Percentiles rank a stretch among this genome's conserved stretches.
Evolutionary conservation across 306 rosid genomes (phyloP).

Genomic region (Comarum palustre): DNA sequence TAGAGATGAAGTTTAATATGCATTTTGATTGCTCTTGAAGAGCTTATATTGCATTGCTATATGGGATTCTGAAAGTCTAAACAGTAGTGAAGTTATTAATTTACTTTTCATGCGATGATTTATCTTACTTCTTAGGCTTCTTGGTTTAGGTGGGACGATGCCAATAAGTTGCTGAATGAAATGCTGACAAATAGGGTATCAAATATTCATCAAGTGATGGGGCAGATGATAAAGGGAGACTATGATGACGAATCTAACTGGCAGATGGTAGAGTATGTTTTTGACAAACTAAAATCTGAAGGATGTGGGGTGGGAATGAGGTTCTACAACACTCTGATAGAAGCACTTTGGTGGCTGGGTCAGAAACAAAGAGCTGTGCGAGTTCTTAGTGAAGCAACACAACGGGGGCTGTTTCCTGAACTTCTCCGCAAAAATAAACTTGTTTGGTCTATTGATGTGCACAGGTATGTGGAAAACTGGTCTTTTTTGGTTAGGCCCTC

Average conservation of each 20-base stretch:
- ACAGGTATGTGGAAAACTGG: constrained; percentile 53
- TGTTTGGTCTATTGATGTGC: constrained; percentile 83
- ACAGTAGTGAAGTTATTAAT: neutral
- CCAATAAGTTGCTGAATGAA: constrained; percentile 67
- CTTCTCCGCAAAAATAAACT: constrained; percentile 73
- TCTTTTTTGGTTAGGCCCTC: constrained; percentile 18
- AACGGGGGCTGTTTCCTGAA: constrained; percentile 87
- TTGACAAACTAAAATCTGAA: constrained; percentile 85
- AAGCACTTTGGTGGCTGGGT: constrained; percentile 93
- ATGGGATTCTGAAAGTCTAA: constrained; percentile 3
- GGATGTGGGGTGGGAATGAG: constrained; percentile 81
- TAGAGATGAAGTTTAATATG: neutral
- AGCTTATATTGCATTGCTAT: neutral
- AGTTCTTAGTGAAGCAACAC: constrained; percentile 86
- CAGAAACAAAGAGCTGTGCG: constrained; percentile 92
- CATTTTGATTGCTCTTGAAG: neutral
- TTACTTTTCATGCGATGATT: neutral
- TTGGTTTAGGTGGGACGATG: constrained; percentile 69
- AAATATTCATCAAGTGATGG: constrained; percentile 86
- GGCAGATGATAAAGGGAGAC: constrained; percentile 89
- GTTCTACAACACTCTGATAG: constrained; percentile 80
- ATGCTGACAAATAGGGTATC: constrained; percentile 67
- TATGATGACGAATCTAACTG: constrained; percentile 90
- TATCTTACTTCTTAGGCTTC: constrained; percentile 30
- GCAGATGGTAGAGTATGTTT: constrained; percentile 97